Evolutionary conservation across 2,329 filamentous ascomycete species (phyloP).

Genomic region (Aspergillus novoparasiticus): DNA sequence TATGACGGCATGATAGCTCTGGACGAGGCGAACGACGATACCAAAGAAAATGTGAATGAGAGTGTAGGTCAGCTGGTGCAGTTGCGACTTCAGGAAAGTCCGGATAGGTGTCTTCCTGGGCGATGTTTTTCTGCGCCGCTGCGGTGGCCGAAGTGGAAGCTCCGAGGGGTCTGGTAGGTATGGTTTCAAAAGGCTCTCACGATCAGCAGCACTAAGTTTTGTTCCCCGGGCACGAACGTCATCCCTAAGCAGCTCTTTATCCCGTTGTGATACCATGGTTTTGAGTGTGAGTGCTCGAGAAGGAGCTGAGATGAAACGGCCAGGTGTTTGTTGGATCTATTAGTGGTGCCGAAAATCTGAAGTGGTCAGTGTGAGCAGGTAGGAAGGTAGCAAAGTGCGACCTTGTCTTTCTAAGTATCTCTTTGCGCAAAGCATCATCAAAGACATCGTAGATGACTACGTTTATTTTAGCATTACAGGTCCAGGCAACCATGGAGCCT

Average conservation of each 20-base stretch:
- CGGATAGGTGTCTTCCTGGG: conserved; percentile 45
- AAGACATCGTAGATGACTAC: background rate
- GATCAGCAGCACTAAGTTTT: conserved; percentile 48
- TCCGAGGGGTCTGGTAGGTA: conserved; percentile 54
- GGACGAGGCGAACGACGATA: conserved; percentile 79
- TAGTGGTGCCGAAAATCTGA: background rate
- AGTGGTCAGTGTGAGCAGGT: background rate
- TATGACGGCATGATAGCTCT: conserved; percentile 75
- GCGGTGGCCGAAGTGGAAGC: conserved; percentile 24
- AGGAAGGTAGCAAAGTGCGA: background rate
- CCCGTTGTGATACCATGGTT: conserved; percentile 37
- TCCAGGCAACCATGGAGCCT: background rate
- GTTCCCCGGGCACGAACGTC: conserved; percentile 43
- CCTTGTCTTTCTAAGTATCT: background rate
- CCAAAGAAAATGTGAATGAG: conserved; percentile 76
- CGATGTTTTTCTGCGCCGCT: conserved; percentile 27
- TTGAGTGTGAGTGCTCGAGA: background rate
- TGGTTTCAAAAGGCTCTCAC: conserved; percentile 54
- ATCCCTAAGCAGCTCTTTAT: conserved; percentile 40
- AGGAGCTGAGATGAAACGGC: background rate
- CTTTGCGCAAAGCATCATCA: background rate
- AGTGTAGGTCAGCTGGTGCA: conserved; percentile 49
- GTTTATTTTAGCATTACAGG: background rate
- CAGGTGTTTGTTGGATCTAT: background rate
- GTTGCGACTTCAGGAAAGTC: conserved; percentile 46